Percentiles rank a stretch among this genome's conserved stretches.
phyloP scores from a whole-genome alignment of 805 yeast genomes.

The Metschnikowia gelsemii region DNA sequence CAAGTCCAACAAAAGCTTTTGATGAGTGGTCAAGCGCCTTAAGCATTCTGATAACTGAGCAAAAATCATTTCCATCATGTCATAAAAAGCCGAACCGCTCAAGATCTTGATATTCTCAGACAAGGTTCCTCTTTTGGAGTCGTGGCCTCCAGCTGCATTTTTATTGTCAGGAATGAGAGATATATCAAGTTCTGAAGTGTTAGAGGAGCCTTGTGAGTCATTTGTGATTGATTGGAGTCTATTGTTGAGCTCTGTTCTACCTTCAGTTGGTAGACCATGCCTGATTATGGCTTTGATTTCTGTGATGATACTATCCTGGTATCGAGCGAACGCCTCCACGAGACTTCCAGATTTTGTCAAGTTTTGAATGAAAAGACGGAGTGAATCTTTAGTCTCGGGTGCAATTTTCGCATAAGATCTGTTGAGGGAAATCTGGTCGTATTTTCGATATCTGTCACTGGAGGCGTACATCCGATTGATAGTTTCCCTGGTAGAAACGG shows the following conservation, averaged over 20 bases:
- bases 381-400: constrained; percentile 38
- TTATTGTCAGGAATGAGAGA: background rate
- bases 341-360: constrained; percentile 62
- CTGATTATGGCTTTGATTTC: constrained; percentile 77
- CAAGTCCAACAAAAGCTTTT: constrained; percentile 71
- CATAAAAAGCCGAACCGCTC: constrained; percentile 73
- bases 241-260: background rate
- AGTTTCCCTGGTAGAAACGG: constrained; percentile 48
- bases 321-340: constrained; percentile 57
- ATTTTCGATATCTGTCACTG: constrained; percentile 27
- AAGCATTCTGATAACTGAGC: constrained; percentile 68
- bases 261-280: constrained; percentile 16
- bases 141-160: constrained; percentile 5
- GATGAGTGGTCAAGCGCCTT: constrained; percentile 72
- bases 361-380: constrained; percentile 52
- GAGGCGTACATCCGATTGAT: constrained; percentile 46
- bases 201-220: constrained; percentile 8
- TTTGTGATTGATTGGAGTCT: background rate
- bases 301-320: constrained; percentile 63
- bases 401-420: constrained; percentile 40
- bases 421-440: constrained; percentile 24
- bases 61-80: constrained; percentile 61
- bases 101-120: constrained; percentile 56
- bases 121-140: constrained; percentile 22
- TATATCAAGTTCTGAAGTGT: constrained; percentile 1